phyloP scores from a whole-genome alignment of 2,329 filamentous ascomycete species.

The Whalleya microplaca region DNA sequence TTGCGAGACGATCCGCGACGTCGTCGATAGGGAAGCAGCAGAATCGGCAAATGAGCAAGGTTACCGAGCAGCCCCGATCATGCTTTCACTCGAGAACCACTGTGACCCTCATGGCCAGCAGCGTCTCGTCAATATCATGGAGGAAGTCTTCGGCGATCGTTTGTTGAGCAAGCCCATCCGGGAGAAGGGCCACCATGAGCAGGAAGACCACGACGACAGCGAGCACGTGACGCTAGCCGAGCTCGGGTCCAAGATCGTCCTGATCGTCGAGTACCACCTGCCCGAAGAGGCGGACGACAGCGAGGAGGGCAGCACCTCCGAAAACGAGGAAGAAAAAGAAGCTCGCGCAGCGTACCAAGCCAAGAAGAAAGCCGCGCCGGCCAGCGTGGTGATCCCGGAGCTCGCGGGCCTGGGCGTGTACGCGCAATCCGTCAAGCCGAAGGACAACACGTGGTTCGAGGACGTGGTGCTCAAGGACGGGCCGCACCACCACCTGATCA shows the following conservation, averaged over 20 bases:
- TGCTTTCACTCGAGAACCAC: constrained; percentile 71
- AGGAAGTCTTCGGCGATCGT: constrained; percentile 63
- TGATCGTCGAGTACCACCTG: constrained; percentile 71
- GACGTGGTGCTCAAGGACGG: constrained; percentile 43
- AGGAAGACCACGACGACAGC: constrained; percentile 49
- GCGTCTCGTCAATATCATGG: constrained; percentile 67
- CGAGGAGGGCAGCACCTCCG: constrained; percentile 40
- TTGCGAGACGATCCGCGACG: constrained; percentile 67
- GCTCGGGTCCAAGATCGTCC: constrained; percentile 64
- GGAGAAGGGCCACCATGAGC: constrained; percentile 58
- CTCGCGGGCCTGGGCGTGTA: constrained; percentile 69
- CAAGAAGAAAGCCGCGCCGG: constrained; percentile 52
- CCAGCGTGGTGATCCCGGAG: constrained; percentile 62
- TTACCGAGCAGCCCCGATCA: constrained; percentile 57
- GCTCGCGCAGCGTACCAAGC: constrained; percentile 58
- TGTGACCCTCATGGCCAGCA: constrained; percentile 62
- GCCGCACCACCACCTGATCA: constrained; percentile 48
- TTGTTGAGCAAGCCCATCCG: constrained; percentile 62
- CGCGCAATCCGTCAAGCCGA: constrained; percentile 70
- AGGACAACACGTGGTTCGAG: constrained; percentile 68
- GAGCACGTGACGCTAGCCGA: constrained; percentile 62
- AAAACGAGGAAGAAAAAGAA: constrained; percentile 46
- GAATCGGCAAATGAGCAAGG: constrained; percentile 44
- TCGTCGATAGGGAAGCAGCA: constrained; percentile 60
- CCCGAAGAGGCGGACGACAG: constrained; percentile 52